These are phyloP conservation scores for Penicillium sp. DNA, from an alignment of 2,329 filamentous ascomycete species.

Conservation along the genomic window DNA sequence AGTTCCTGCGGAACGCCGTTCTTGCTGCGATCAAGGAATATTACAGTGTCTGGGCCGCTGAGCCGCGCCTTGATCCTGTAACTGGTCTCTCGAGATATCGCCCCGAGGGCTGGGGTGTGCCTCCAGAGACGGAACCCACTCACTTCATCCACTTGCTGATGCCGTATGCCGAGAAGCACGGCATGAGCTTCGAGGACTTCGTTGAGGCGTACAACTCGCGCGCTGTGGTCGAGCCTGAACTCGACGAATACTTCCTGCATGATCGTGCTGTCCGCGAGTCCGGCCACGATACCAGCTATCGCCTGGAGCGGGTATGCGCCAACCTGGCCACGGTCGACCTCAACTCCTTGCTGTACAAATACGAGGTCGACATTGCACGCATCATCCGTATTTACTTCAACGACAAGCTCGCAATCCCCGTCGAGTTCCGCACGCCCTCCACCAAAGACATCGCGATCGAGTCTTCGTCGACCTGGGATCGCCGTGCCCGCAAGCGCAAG, in stretches of 20 bases:
- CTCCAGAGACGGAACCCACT: conserved; percentile 85
- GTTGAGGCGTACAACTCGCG: conserved; percentile 85
- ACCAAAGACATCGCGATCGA: conserved; percentile 73
- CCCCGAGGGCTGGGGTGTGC: conserved; percentile 81
- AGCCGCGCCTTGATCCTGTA: conserved; percentile 76
- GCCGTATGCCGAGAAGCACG: conserved; percentile 83
- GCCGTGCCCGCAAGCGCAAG: conserved; percentile 83
- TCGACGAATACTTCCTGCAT: conserved; percentile 95
- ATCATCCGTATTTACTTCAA: conserved; percentile 84
- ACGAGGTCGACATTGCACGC: conserved; percentile 89
- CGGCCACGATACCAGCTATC: conserved; percentile 94
- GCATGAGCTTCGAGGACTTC: conserved; percentile 82
- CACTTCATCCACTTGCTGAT: conserved; percentile 85
- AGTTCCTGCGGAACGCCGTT: conserved; percentile 80
- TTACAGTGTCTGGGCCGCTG: conserved; percentile 82
- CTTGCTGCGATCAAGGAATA: conserved; percentile 97
- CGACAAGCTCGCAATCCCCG: conserved; percentile 80
- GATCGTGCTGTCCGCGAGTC: conserved; percentile 95
- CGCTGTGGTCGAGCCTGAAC: conserved; percentile 77
- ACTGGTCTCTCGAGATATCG: conserved; percentile 85
- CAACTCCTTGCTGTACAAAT: conserved; percentile 95
- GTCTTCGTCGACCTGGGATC: conserved; percentile 87
- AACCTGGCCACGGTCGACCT: conserved; percentile 92
- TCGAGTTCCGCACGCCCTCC: conserved; percentile 75
- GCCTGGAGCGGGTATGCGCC: conserved; percentile 84